Evolutionary conservation across 176 grass and related monocot genomes (phyloP), one percentile per base, ranked within the genome.

Genomic region (Oryza meridionalis): DNA sequence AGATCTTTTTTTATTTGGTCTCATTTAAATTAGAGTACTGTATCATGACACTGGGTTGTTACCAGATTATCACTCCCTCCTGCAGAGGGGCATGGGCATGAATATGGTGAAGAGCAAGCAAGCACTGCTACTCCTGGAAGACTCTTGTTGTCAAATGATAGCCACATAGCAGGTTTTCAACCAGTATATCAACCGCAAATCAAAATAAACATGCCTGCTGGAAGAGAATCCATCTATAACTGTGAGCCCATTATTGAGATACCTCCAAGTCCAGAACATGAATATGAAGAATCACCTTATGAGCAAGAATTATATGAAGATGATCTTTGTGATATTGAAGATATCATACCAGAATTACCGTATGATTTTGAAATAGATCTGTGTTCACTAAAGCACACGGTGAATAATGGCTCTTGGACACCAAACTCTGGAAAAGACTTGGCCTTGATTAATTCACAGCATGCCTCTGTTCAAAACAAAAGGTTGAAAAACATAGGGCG

Each of bases 181-280:
- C 42, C 65, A 42, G 67, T 25, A 43, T 69, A 25, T 51, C 82
- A 75, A 79, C 65, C 65, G 72, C 78, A 67, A 67, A 53, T 77
- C 6, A 33, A 72, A 66, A 77, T 67, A 82, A 58, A 44, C 77
- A 85, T n/a, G 22, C 72, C 66, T 82, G 25, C 83, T 72, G 83
- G 32, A 81, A 79, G 62, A 67, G 45, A 67, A 61, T 38, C 62
- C 9, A 31, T 61, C 50, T 11, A 25, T 80, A 85, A 47, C 16
- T 63, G 82, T 26, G 77, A 89, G 38, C 88, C 88, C 69, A 82
- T 90, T 82, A 59, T 90, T 86, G 88, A 78, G 67, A 47, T 86
- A 44, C 88, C 88, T 59, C 84, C 74, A 68, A 90, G 88, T 77
- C 88, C 88, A 46, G 71, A 81, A 71, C 15, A 85, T 77, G 88